Evolutionary conservation across 2,329 filamentous ascomycete species (phyloP).

Genomic region (Juglanconis juglandina): DNA sequence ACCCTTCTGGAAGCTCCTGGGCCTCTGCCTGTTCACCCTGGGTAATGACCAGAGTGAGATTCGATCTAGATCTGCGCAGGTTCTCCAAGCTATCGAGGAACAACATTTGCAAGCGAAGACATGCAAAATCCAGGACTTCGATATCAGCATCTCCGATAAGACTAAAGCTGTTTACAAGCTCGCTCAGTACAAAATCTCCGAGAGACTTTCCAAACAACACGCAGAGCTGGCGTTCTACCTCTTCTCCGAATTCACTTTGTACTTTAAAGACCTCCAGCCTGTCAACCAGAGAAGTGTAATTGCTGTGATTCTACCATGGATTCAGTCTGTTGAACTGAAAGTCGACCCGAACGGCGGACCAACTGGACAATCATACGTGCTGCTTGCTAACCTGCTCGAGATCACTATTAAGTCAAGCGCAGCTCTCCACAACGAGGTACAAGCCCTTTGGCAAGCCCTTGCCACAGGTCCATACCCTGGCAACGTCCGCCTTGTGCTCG

Average conservation of each 20-base stretch:
- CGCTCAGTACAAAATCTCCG: conserved; percentile 94
- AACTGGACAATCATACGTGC: conserved; percentile 87
- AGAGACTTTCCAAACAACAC: conserved; percentile 82
- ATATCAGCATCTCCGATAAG: conserved; percentile 97
- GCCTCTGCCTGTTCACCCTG: conserved; percentile 84
- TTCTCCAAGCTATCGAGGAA: conserved; percentile 79
- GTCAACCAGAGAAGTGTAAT: conserved; percentile 90
- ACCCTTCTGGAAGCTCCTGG: conserved; percentile 87
- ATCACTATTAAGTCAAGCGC: conserved; percentile 91
- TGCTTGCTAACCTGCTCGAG: conserved; percentile 90
- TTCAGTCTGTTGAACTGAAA: conserved; percentile 89
- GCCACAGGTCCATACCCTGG: conserved; percentile 89
- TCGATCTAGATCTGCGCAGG: conserved; percentile 77
- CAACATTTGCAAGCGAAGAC: conserved; percentile 68
- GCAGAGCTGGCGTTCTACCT: conserved; percentile 86
- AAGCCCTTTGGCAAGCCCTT: conserved; percentile 94
- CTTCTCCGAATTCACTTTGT: conserved; percentile 91
- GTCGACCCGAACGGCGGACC: conserved; percentile 88
- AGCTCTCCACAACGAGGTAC: conserved; percentile 90
- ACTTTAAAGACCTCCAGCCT: conserved; percentile 83
- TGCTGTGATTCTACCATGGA: conserved; percentile 91
- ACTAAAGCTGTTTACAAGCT: conserved; percentile 97
- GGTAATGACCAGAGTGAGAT: conserved; percentile 90
- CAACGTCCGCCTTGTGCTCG: conserved; percentile 89
- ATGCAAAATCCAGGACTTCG: conserved; percentile 92